phyloP scores from a whole-genome alignment of 2,329 filamentous ascomycete genomes.

The Zasmidium cellare region DNA sequence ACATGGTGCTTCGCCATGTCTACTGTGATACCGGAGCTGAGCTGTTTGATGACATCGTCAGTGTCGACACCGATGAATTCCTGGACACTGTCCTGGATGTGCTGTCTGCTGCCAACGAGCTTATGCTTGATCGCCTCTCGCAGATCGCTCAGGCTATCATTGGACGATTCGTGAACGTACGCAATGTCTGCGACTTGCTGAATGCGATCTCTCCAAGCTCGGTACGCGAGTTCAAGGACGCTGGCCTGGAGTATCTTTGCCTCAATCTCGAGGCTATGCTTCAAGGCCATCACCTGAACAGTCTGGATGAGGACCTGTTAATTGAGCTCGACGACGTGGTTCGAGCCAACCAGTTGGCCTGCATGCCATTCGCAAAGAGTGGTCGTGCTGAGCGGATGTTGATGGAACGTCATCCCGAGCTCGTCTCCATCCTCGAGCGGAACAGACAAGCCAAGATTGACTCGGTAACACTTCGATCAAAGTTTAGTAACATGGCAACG shows the following conservation, averaged over 20 bases:
- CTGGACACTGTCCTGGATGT: slow-evolving; percentile 89
- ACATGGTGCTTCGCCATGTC: slow-evolving; percentile 75
- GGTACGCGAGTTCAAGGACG: slow-evolving; percentile 82
- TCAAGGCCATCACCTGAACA: slow-evolving; percentile 80
- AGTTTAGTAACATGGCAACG: slow-evolving; percentile 66
- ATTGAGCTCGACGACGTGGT: slow-evolving; percentile 77
- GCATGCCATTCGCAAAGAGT: slow-evolving; percentile 74
- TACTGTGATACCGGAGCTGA: slow-evolving; percentile 81
- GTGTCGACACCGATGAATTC: slow-evolving; percentile 75
- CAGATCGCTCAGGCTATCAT: slow-evolving; percentile 86
- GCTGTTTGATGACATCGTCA: slow-evolving; percentile 75
- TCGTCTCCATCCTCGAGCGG: slow-evolving; percentile 66
- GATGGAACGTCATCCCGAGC: slow-evolving; percentile 63
- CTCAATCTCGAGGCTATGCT: slow-evolving; percentile 89
- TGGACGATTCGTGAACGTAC: slow-evolving; percentile 77
- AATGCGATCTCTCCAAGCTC: slow-evolving; percentile 84
- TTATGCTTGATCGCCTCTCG: slow-evolving; percentile 90
- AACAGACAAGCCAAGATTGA: slow-evolving; percentile 70
- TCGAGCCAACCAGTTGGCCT: slow-evolving; percentile 76
- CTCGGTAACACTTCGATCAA: slow-evolving; percentile 69
- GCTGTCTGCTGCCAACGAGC: slow-evolving; percentile 83
- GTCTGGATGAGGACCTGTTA: slow-evolving; percentile 81
- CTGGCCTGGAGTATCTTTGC: slow-evolving; percentile 86
- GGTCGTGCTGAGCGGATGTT: slow-evolving; percentile 68
- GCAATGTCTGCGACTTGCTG: slow-evolving; percentile 82